Base-by-base conservation (phyloP, 176 grass and related monocot genomes). In the Paspalum notatum region DNA sequence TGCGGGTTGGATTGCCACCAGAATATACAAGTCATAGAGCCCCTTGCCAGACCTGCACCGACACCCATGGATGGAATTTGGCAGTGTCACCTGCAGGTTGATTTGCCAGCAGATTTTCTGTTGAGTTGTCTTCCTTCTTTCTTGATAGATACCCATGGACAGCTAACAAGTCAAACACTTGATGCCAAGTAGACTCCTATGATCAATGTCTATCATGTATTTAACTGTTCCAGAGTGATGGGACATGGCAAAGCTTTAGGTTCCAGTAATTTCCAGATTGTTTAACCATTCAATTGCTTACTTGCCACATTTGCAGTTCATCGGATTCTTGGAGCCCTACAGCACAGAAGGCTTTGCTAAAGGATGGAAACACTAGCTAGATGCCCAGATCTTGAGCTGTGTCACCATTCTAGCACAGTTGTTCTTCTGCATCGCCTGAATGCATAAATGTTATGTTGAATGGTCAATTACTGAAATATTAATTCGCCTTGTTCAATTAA, bases 261-360 rank as follows among this genome's bases (percentile, higher is more conserved):
- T 26, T 69, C 0, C 4, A 13, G 46, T 6, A 47, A 63, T 49
- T 77, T 66, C 32, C 3, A 66, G 5, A 60, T 43, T 43, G 6
- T 37, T 66, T 5, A 12, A 25, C 22, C 14, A 42, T 46, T 27
- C 48, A 51, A 57, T 40, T 65, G 5, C 12, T 82, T 42, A 4
- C 26, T 82, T 61, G 7, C n/a, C 57, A 22, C 69, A 41, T 66
- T 27, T 84, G 71, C 90, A 95, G 92, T 98, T 98, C 61, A 91
- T 95, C 27, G 95, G 90, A 81, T 98, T 98, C 88, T 87, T 98
- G 92, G 90, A 95, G 86, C 95, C 95, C 2, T 91, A 95, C 61
- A 86, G 66, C 3, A 67, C 43, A 64, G 95, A 87, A 39, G 90
- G 90, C 51, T 98, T 93, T 85, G 80, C 82, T 21, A 98, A 79